phyloP scores from a whole-genome alignment of 2,329 filamentous ascomycete genomes.

The Capronia coronata region DNA sequence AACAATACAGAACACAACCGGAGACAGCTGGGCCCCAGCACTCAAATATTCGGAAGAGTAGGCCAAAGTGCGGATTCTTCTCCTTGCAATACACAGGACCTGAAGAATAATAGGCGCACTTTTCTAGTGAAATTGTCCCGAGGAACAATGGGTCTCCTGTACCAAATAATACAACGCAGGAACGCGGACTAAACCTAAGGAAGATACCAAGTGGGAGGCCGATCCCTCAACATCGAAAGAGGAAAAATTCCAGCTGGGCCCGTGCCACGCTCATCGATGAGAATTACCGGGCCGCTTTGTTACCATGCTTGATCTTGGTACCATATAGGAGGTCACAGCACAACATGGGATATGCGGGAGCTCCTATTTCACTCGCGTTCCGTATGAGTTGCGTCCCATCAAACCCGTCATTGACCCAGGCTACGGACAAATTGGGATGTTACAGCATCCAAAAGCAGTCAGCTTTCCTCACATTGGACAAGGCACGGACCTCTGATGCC shows the following conservation, averaged over 20 bases:
- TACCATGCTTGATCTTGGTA: too few species aligned
- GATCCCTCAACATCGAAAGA: too few species aligned
- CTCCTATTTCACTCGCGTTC: not conserved
- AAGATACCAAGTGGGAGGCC: not conserved
- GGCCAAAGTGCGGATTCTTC: too few species aligned
- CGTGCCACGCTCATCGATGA: not conserved
- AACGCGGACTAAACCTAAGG: not conserved
- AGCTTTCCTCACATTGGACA: slow-evolving; percentile 17
- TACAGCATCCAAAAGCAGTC: slow-evolving; percentile 14
- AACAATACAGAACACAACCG: not conserved
- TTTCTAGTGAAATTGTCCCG: not conserved
- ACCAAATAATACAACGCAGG: not conserved
- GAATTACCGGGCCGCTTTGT: not conserved
- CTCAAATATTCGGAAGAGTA: not conserved
- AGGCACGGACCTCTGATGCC: slow-evolving; percentile 16
- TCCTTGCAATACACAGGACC: too few species aligned
- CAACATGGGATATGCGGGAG: not conserved
- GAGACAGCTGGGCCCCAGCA: not conserved
- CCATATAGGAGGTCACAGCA: not conserved
- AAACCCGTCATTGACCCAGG: slow-evolving; percentile 2
- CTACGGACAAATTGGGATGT: slow-evolving; percentile 10
- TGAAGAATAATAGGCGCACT: not conserved
- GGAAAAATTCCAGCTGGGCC: not conserved
- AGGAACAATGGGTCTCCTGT: not conserved
- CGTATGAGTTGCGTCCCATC: not conserved